Evolutionary conservation across 805 yeast species (phyloP).

Genomic region (Myxozyma mucilagina): DNA sequence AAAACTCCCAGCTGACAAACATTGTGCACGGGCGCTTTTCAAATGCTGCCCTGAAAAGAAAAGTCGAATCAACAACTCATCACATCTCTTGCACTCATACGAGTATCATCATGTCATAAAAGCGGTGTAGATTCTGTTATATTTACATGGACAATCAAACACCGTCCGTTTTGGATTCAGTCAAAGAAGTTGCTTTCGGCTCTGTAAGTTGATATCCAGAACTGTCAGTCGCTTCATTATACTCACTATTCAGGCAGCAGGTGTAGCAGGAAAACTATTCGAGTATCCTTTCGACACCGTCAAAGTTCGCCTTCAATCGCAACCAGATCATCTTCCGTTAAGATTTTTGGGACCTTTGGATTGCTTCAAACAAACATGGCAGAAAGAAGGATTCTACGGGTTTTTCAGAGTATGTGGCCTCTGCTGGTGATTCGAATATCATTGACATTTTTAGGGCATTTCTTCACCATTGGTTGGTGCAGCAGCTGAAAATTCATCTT

Average conservation of each 20-base stretch:
- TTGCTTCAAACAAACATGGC: slow-evolving; percentile 62
- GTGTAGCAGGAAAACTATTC: slow-evolving; percentile 77
- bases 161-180: slow-evolving; percentile 10
- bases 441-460: slow-evolving; percentile 50
- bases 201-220: slow-evolving; percentile 9
- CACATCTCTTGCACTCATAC: too few relatives aligned
- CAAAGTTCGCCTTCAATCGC: slow-evolving; percentile 82
- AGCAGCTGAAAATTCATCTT: slow-evolving; percentile 79
- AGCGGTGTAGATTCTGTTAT: too few relatives aligned
- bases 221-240: background rate
- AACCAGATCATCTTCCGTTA: slow-evolving; percentile 54
- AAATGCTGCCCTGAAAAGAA: too few relatives aligned
- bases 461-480: slow-evolving; percentile 86
- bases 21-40: too few relatives aligned
- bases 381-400: slow-evolving; percentile 72
- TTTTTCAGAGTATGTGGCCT: slow-evolving; percentile 55
- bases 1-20: too few relatives aligned
- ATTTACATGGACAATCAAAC: background rate
- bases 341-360: slow-evolving; percentile 60
- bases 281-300: slow-evolving; percentile 94
- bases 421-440: background rate
- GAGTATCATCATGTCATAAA: too few relatives aligned
- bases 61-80: too few relatives aligned
- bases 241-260: slow-evolving; percentile 49
- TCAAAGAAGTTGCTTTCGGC: slow-evolving; percentile 19